Evolutionary conservation across 306 rosid genomes (phyloP).

Genomic region (Medicago truncatula): DNA sequence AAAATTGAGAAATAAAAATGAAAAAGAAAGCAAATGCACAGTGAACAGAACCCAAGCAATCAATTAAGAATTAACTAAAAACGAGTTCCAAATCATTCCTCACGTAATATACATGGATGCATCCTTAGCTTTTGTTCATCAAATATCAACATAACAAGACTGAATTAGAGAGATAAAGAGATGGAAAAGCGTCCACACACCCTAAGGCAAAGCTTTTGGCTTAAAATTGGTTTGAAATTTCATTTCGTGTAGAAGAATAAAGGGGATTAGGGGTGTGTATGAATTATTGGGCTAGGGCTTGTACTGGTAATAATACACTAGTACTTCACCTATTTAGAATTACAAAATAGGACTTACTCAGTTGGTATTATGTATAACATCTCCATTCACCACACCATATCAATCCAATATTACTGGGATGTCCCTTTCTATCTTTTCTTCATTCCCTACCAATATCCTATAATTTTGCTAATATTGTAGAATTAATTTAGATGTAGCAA

Average conservation of each 20-base stretch:
- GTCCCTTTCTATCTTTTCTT: not conserved
- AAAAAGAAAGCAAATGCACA: not conserved
- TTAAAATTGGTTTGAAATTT: not conserved
- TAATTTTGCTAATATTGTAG: too few species aligned
- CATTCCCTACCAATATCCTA: not conserved
- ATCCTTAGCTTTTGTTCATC: not conserved
- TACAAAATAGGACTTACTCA: not conserved
- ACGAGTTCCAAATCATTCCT: not conserved
- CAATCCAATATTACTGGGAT: not conserved
- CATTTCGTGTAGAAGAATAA: not conserved
- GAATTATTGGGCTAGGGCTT: not conserved
- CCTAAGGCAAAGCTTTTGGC: not conserved
- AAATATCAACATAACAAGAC: not conserved
- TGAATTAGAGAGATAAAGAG: not conserved
- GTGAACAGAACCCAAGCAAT: not conserved
- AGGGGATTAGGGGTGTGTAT: not conserved
- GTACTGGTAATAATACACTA: not conserved
- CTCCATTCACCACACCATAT: not conserved
- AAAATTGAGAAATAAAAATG: not conserved
- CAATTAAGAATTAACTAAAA: not conserved
- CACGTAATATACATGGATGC: conserved; percentile 1
- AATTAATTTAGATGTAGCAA: not conserved
- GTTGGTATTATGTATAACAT: not conserved
- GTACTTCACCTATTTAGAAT: not conserved
- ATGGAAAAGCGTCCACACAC: not conserved